phyloP scores from a whole-genome alignment of 306 rosid genomes.

The Dryas drummondii region DNA sequence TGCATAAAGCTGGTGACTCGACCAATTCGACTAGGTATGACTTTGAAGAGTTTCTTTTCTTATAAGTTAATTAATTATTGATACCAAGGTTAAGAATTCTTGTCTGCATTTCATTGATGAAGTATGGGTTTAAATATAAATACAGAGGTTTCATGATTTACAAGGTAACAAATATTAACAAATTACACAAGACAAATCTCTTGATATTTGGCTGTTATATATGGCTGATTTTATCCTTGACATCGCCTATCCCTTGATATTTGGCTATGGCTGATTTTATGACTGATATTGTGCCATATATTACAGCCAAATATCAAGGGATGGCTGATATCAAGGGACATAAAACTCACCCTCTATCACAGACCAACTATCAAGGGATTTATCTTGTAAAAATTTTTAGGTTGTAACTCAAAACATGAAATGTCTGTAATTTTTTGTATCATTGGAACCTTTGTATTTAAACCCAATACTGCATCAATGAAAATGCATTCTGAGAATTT shows the following conservation, averaged over 20 bases:
- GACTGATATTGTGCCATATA: neutral
- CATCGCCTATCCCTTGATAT: neutral
- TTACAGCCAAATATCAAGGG: neutral
- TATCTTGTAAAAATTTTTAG: neutral
- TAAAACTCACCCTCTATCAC: neutral
- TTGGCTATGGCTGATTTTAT: neutral
- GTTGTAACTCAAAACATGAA: neutral
- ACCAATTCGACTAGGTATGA: constrained; percentile 63
- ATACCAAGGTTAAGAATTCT: neutral
- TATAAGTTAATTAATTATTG: constrained; percentile 2
- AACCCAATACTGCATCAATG: neutral
- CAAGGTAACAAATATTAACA: neutral
- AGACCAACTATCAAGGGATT: neutral
- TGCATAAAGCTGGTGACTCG: constrained; percentile 79
- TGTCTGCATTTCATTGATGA: neutral
- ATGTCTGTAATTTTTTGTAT: neutral
- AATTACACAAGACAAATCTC: neutral
- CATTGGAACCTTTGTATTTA: neutral
- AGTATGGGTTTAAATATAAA: neutral
- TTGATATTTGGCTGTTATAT: neutral
- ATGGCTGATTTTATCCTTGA: neutral
- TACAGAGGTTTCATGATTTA: neutral
- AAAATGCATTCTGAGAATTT: neutral
- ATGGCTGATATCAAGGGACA: neutral
- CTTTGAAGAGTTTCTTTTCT: constrained; percentile 18